A percentile compares a stretch with the other conserved stretches of the same genome.
Conservation (phyloP, 225 moss, liverwort and hornwort species). For the Polytrichum commune region DNA sequence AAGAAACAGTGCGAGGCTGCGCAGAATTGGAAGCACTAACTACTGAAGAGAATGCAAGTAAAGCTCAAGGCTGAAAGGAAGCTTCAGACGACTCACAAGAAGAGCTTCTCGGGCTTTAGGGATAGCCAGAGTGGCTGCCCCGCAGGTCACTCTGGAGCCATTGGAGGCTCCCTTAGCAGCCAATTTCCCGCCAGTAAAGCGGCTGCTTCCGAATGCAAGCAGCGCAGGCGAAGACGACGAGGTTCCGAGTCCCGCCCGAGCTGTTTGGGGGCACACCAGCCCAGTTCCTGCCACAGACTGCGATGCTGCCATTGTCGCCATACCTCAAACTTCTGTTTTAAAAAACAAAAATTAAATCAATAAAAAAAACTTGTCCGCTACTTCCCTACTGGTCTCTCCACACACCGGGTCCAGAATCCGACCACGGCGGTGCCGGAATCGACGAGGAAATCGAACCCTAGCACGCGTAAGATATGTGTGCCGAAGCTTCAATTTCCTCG, state of each 20-base stretch:
- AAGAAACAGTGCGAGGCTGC: no score
- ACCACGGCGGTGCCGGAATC: no score
- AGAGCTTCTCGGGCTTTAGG: slow-evolving; percentile 50
- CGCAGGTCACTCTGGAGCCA: slow-evolving; percentile 35
- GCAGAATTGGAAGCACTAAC: no score
- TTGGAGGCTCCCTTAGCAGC: slow-evolving; percentile 26
- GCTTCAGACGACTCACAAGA: slow-evolving; percentile 11
- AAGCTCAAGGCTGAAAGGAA: no score
- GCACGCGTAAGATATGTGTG: no score
- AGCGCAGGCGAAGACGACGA: slow-evolving; percentile 7
- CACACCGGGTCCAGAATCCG: no score
- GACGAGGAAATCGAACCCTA: no score
- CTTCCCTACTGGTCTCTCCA: no score
- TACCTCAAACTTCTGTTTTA: not conserved
- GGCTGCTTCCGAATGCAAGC: slow-evolving; percentile 18
- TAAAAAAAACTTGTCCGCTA: no score
- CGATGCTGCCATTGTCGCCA: slow-evolving; percentile 51
- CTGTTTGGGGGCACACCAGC: slow-evolving; percentile 8
- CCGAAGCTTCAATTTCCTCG: no score
- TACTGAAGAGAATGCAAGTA: no score
- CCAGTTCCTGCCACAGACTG: slow-evolving; percentile 23
- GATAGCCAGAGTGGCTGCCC: slow-evolving; percentile 26
- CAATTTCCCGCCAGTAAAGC: slow-evolving; percentile 29
- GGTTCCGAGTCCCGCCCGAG: not conserved
- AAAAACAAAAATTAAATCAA: no score